A percentile compares a stretch with the other conserved stretches of the same genome.
These are phyloP conservation scores for Penicillium rolfsii DNA, from an alignment of 2,329 filamentous ascomycete species.

Conservation along the genomic window DNA sequence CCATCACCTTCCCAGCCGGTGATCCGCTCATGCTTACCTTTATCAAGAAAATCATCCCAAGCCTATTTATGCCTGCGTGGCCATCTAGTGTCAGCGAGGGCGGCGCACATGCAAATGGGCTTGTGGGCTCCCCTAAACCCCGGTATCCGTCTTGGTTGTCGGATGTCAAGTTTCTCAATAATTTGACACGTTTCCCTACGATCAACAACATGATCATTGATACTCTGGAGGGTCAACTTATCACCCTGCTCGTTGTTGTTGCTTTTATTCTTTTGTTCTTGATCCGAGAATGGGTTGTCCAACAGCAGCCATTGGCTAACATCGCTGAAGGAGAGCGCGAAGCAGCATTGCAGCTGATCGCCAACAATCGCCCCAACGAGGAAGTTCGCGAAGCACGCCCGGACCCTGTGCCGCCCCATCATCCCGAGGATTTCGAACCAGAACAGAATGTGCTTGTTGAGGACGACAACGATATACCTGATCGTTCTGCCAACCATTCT, in stretches of 20 bases:
- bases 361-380: constrained; percentile 36
- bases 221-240: constrained; percentile 87
- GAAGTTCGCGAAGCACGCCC: constrained; percentile 22
- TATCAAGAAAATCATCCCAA: constrained; percentile 49
- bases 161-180: constrained; percentile 59
- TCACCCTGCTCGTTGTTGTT: constrained; percentile 87
- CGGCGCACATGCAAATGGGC: constrained; percentile 32
- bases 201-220: constrained; percentile 81
- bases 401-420: not conserved
- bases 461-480: constrained; percentile 9
- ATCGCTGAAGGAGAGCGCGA: constrained; percentile 63
- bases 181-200: constrained; percentile 66
- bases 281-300: constrained; percentile 96
- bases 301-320: constrained; percentile 92
- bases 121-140: constrained; percentile 32
- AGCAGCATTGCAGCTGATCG: constrained; percentile 55
- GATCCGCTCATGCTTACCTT: constrained; percentile 53
- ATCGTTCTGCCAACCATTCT: constrained; percentile 18
- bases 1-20: constrained; percentile 46
- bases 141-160: constrained; percentile 59
- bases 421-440: constrained; percentile 5
- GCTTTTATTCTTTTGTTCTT: constrained; percentile 97
- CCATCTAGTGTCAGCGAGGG: constrained; percentile 34
- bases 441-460: constrained; percentile 17
- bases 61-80: constrained; percentile 38